phyloP scores from a whole-genome alignment of 768 basidiomycete species.

The Tephrocybe rancida region DNA sequence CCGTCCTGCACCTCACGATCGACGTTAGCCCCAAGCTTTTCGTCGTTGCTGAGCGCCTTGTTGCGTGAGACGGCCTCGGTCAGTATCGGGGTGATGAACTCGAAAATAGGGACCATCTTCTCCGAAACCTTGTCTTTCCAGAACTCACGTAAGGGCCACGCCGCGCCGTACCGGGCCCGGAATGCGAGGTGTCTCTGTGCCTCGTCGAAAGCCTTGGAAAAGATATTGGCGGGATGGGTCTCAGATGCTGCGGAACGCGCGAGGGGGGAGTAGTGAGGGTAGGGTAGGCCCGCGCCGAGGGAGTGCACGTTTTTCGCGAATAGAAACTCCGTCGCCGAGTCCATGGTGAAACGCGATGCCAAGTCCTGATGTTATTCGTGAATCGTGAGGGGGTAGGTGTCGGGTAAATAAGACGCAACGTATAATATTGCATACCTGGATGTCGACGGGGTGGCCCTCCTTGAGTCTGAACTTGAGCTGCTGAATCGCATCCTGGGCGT shows the following conservation, averaged over 20 bases:
- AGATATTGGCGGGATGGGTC: conserved; percentile 41
- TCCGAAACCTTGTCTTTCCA: conserved; percentile 46
- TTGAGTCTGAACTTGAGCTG: conserved; percentile 44
- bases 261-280: conserved; percentile 37
- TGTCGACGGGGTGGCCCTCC: conserved; percentile 55
- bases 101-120: conserved; percentile 49
- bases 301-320: conserved; percentile 56
- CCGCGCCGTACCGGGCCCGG: conserved; percentile 37
- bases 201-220: conserved; percentile 50
- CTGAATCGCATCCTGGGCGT: conserved; percentile 48
- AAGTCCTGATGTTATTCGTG: conserved; percentile 38
- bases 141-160: conserved; percentile 58
- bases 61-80: conserved; percentile 43
- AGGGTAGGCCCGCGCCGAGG: conserved; percentile 51
- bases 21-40: conserved; percentile 24
- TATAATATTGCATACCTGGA: conserved; percentile 44
- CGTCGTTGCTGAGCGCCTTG: conserved; percentile 2
- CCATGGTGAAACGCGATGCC: conserved; percentile 57
- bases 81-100: conserved; percentile 58
- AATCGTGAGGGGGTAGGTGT: background rate
- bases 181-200: conserved; percentile 40
- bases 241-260: conserved; percentile 26
- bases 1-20: conserved; percentile 35
- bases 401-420: background rate
- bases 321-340: conserved; percentile 64